phyloP scores from a whole-genome alignment of 2,329 filamentous ascomycete genomes.

The Calonectria pteridis region DNA sequence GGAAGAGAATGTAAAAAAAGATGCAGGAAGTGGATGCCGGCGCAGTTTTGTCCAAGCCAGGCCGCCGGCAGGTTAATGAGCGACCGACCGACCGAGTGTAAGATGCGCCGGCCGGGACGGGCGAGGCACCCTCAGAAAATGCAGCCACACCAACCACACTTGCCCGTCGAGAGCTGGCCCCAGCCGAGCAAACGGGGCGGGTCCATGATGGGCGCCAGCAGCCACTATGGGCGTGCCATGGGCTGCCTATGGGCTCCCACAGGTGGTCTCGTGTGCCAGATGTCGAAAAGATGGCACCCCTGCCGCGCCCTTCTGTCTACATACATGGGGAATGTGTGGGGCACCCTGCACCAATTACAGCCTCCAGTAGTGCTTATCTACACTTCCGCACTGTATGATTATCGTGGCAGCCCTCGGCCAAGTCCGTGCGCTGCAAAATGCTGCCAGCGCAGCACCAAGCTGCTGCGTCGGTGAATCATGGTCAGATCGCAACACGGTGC shows the following conservation, averaged over 20 bases:
- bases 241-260: not conserved
- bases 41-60: constrained; percentile 44
- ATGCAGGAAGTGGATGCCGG: constrained; percentile 19
- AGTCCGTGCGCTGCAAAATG: not conserved
- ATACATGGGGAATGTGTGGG: constrained; percentile 35
- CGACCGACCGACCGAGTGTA: constrained; percentile 14
- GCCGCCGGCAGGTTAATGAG: not conserved
- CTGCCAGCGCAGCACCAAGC: not conserved
- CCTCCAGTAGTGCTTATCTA: constrained; percentile 21
- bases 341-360: constrained; percentile 26
- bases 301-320: constrained; percentile 47
- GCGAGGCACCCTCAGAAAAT: not conserved
- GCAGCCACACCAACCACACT: constrained; percentile 4
- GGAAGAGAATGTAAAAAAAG: constrained; percentile 27
- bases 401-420: not conserved
- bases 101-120: constrained; percentile 1
- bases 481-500: constrained; percentile 33
- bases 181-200: not conserved
- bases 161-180: constrained; percentile 5
- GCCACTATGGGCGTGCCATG: not conserved
- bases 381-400: constrained; percentile 29
- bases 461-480: constrained; percentile 16
- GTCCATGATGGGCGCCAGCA: not conserved
- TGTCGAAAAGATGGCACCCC: constrained; percentile 33
- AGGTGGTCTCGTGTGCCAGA: constrained; percentile 39